Evolutionary conservation across 2,329 filamentous ascomycete species (phyloP).

Genomic region (Pseudogymnoascus sp.): DNA sequence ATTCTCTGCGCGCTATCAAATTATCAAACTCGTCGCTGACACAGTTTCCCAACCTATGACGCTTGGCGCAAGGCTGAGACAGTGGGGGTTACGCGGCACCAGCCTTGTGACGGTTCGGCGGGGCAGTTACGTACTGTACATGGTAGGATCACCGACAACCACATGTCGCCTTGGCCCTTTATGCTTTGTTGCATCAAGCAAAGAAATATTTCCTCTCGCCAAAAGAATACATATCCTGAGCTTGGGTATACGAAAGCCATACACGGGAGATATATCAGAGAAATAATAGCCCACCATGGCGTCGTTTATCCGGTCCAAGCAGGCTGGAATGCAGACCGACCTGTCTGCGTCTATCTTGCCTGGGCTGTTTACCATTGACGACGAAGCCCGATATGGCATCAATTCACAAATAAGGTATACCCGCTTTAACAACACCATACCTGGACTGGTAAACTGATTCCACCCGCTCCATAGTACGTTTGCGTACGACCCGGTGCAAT

Average conservation of each 20-base stretch:
- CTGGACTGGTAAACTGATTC: conserved; percentile 10
- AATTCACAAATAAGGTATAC: conserved; percentile 60
- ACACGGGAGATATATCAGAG: background rate
- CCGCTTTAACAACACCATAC: conserved; percentile 10
- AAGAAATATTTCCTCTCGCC: background rate
- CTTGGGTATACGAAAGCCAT: background rate
- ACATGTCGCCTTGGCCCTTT: conserved; percentile 1
- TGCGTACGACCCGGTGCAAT: conserved; percentile 89
- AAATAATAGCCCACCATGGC: conserved; percentile 53
- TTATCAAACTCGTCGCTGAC: background rate
- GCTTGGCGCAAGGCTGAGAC: conserved; percentile 5
- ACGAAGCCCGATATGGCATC: conserved; percentile 75
- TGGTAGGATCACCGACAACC: conserved; percentile 1
- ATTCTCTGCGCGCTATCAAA: background rate
- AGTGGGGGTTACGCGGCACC: background rate
- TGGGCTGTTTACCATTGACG: conserved; percentile 73
- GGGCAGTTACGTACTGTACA: conserved; percentile 4
- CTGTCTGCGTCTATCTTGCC: conserved; percentile 73
- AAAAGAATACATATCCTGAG: background rate
- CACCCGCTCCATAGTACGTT: conserved; percentile 51
- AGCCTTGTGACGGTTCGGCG: background rate
- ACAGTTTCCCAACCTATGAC: background rate
- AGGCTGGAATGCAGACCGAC: conserved; percentile 86
- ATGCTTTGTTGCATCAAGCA: conserved; percentile 3
- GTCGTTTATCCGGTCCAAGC: conserved; percentile 82